Conservation (phyloP, 768 basidiomycete genomes). For the Daedalea quercina region DNA sequence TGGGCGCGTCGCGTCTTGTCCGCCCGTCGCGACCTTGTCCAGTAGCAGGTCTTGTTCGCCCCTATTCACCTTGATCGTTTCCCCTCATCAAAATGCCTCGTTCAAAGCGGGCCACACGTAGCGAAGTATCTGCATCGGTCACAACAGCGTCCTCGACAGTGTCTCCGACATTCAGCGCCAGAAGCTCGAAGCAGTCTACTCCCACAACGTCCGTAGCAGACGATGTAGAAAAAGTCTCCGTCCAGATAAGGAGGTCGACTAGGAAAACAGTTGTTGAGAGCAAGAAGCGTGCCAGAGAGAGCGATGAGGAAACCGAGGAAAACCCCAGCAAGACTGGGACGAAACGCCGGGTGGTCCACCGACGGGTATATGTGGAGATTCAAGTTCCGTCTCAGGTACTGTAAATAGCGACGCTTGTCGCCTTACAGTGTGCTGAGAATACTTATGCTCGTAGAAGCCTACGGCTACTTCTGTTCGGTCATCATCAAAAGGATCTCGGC, state of each 20-base stretch:
- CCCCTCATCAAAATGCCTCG: conserved; percentile 11
- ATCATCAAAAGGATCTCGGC: neutral
- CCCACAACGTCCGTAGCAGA: conserved; percentile 44
- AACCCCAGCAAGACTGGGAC: conserved; percentile 8
- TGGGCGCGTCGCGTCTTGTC: conserved; percentile 19
- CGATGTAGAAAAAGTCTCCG: neutral
- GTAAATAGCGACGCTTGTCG: neutral
- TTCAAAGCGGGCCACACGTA: conserved; percentile 15
- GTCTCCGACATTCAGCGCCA: conserved; percentile 47
- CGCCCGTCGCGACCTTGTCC: conserved; percentile 13
- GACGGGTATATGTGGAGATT: conserved; percentile 19
- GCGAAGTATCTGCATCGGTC: conserved; percentile 26
- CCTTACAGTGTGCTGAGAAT: neutral
- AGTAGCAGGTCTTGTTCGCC: conserved; percentile 5
- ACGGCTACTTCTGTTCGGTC: neutral
- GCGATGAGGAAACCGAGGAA: conserved; percentile 4
- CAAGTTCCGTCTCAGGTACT: neutral
- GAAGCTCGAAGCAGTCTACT: conserved; percentile 39
- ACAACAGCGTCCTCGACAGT: conserved; percentile 33
- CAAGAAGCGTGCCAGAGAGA: conserved; percentile 8
- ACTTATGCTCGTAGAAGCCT: neutral
- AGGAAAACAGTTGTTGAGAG: conserved; percentile 10
- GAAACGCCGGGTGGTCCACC: conserved; percentile 15
- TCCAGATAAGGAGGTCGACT: neutral
- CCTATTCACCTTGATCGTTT: neutral